Percentiles rank a stretch among this genome's conserved stretches.
Evolutionary conservation across 768 basidiomycete genomes (phyloP).

Genomic region (Omphalotus guepiniiformis): DNA sequence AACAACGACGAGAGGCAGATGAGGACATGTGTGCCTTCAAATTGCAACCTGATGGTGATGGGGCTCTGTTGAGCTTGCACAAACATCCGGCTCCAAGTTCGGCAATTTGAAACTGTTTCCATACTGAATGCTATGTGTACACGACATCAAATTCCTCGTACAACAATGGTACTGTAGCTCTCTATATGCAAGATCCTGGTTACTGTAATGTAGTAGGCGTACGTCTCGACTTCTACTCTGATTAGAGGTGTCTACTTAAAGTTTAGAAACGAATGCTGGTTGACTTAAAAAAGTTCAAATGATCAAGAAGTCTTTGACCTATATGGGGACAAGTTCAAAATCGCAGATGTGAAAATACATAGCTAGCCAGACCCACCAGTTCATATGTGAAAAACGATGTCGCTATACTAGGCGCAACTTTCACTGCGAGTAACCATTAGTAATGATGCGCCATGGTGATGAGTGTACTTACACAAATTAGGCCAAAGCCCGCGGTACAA

Average conservation of each 20-base stretch:
- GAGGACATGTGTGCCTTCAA: constrained; percentile 9
- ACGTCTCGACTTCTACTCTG: too few species aligned
- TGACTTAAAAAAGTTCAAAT: too few species aligned
- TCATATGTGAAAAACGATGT: constrained; percentile 86
- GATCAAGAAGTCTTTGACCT: constrained; percentile 37
- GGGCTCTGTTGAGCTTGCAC: too few species aligned
- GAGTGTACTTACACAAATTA: constrained; percentile 61
- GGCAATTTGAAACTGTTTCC: too few species aligned
- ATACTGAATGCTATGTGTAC: too few species aligned
- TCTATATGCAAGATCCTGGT: too few species aligned
- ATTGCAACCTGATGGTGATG: constrained; percentile 7
- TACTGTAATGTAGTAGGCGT: too few species aligned
- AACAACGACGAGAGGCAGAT: constrained; percentile 1
- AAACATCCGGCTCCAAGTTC: too few species aligned
- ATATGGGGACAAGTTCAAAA: background rate
- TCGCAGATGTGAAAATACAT: background rate
- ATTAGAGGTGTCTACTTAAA: too few species aligned
- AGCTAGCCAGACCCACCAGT: constrained; percentile 34
- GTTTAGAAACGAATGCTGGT: too few species aligned
- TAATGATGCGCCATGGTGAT: background rate
- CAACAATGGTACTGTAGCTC: too few species aligned
- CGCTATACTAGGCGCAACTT: constrained; percentile 88
- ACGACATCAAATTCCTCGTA: too few species aligned
- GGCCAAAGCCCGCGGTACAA: constrained; percentile 88
- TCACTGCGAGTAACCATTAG: constrained; percentile 45